phyloP scores from a whole-genome alignment of 306 rosid species.

The Alnus glutinosa region DNA sequence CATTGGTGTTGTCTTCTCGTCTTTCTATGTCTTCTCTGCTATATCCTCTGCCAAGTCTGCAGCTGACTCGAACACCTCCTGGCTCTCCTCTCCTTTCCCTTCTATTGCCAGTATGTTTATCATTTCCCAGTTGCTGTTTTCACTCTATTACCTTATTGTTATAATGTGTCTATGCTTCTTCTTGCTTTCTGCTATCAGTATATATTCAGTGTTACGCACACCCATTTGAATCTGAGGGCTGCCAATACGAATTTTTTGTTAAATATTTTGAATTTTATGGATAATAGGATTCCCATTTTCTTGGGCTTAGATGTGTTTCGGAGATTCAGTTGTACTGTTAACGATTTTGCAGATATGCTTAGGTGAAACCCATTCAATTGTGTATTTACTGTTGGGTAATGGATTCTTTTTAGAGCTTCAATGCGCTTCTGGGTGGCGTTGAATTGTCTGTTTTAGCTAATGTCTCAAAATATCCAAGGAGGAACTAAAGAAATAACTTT shows the following conservation, averaged over 20 bases:
- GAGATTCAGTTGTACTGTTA: not conserved
- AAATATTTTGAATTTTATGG: not conserved
- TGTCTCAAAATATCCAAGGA: not conserved
- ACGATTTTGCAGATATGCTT: not conserved
- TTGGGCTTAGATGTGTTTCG: not conserved
- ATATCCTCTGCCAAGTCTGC: constrained; percentile 53
- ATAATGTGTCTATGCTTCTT: constrained; percentile 16
- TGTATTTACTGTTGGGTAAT: not conserved
- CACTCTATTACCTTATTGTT: not conserved
- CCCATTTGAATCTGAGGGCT: constrained; percentile 23
- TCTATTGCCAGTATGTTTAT: constrained; percentile 42
- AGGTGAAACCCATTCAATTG: not conserved
- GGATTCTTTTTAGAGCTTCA: not conserved
- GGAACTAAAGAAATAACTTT: not conserved
- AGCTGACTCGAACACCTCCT: constrained; percentile 33
- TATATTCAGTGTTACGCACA: constrained; percentile 4
- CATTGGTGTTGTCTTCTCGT: constrained; percentile 61
- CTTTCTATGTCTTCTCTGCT: constrained; percentile 73
- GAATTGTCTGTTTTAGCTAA: not conserved
- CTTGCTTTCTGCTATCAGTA: not conserved
- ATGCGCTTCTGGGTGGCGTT: not conserved
- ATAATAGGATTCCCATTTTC: not conserved
- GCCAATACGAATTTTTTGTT: not conserved
- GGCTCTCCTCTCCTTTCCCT: constrained; percentile 37
- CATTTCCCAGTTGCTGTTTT: not conserved